phyloP scores from a whole-genome alignment of 1,284 basidiomycete species.

The Fomitiporia mediterranea region DNA sequence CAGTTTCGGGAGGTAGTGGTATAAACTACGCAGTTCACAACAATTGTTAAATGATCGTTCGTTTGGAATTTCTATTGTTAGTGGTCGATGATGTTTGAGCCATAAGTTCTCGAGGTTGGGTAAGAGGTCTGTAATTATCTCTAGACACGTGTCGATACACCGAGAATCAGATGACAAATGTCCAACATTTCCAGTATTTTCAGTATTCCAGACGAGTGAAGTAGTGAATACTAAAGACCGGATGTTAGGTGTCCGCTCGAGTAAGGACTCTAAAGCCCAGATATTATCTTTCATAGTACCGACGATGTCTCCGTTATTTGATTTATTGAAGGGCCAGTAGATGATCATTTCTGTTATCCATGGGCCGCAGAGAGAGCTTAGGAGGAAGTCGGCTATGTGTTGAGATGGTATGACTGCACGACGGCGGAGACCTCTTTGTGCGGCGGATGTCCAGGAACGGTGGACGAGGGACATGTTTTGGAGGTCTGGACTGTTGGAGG shows the following conservation, averaged over 20 bases:
- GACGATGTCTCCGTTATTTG: not conserved
- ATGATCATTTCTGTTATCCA: conserved; percentile 6
- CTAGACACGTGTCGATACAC: not conserved
- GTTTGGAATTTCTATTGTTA: not conserved
- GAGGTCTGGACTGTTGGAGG: not conserved
- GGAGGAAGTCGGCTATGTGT: not conserved
- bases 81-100: not conserved
- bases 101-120: not conserved
- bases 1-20: not conserved
- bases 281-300: not conserved
- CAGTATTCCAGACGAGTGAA: not conserved
- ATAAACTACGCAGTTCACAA: not conserved
- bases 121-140: not conserved
- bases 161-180: not conserved
- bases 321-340: conserved; percentile 2
- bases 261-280: not conserved
- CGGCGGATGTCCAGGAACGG: not conserved
- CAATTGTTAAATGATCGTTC: not conserved
- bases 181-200: no score
- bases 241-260: not conserved
- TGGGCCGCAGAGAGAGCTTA: not conserved
- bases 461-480: conserved; percentile 2
- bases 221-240: conserved; percentile 3
- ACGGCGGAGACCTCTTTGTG: not conserved
- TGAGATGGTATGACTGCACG: conserved; percentile 4